Evolutionary conservation across 495 filamentous ascomycete species (phyloP).

Genomic region (Penicillium bovifimosum): DNA sequence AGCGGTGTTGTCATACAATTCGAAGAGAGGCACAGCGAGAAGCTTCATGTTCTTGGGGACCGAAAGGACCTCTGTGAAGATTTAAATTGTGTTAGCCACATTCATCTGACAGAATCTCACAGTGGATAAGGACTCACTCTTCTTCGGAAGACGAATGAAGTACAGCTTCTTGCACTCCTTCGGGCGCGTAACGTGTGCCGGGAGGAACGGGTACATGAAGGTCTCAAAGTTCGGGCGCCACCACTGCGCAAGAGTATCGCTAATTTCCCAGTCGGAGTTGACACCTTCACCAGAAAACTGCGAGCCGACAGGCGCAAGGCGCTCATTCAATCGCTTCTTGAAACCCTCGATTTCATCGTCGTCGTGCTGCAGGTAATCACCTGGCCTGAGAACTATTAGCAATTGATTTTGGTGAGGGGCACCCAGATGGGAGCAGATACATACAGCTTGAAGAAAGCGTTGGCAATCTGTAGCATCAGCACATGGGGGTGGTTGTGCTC

Average conservation of each 20-base stretch:
- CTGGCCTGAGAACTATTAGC: conserved; percentile 51
- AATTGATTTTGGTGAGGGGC: not conserved
- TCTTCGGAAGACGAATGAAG: conserved; percentile 87
- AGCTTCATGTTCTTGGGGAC: conserved; percentile 99
- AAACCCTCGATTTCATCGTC: conserved; percentile 92
- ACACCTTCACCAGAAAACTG: conserved; percentile 83
- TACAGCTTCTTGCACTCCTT: conserved; percentile 99
- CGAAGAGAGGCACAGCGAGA: conserved; percentile 91
- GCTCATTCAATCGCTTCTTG: conserved; percentile 85
- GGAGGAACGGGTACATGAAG: conserved; percentile 98
- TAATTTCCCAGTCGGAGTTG: conserved; percentile 86
- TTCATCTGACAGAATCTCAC: not conserved
- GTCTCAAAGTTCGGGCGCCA: conserved; percentile 99
- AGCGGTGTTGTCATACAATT: conserved; percentile 94
- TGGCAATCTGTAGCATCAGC: conserved; percentile 97
- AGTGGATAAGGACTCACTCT: conserved; percentile 56
- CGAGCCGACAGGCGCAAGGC: conserved; percentile 82
- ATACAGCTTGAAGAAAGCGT: conserved; percentile 96
- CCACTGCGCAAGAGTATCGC: conserved; percentile 94
- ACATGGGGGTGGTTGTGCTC: conserved; percentile 99
- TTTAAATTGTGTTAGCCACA: conserved; percentile 10
- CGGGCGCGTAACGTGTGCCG: conserved; percentile 87
- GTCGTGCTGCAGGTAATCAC: conserved; percentile 86
- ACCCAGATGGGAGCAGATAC: conserved; percentile 10
- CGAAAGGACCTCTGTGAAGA: conserved; percentile 73